Percentiles rank a stretch among this genome's conserved stretches.
Evolutionary conservation across 2,329 filamentous ascomycete genomes (phyloP).

Genomic region (Sclerotinia glacialis): DNA sequence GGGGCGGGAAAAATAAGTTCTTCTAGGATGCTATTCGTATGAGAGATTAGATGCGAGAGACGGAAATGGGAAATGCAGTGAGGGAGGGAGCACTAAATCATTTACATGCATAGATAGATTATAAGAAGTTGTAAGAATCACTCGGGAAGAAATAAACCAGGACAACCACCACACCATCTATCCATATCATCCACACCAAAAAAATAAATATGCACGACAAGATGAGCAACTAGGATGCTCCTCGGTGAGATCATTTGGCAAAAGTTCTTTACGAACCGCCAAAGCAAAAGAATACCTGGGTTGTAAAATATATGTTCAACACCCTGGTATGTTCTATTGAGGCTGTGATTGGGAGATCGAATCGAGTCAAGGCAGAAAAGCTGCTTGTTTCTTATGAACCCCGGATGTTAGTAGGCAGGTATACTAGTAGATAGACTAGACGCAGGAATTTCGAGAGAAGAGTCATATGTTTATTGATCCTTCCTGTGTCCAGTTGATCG

Average conservation of each 20-base stretch:
- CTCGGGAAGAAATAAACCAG: neutral
- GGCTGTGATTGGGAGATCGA: constrained; percentile 13
- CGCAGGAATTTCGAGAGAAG: neutral
- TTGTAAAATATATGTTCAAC: neutral
- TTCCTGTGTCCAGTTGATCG: constrained; percentile 11
- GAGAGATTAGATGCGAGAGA: neutral
- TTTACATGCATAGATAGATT: neutral
- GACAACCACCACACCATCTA: neutral
- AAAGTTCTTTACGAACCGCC: too few relatives aligned
- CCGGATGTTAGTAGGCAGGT: neutral
- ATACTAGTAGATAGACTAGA: neutral
- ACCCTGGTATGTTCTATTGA: neutral
- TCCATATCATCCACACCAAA: neutral
- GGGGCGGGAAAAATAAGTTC: neutral
- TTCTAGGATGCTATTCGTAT: neutral
- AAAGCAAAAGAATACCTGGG: neutral
- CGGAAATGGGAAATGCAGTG: neutral
- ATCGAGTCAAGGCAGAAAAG: constrained; percentile 16
- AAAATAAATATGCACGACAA: constrained; percentile 16
- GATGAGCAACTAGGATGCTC: constrained; percentile 7
- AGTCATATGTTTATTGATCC: constrained; percentile 24
- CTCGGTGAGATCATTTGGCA: constrained; percentile 19
- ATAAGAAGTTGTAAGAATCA: neutral
- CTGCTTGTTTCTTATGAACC: neutral
- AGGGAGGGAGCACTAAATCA: neutral